Conservation (phyloP, 306 rosid genomes). For the Vigna unguiculata region DNA sequence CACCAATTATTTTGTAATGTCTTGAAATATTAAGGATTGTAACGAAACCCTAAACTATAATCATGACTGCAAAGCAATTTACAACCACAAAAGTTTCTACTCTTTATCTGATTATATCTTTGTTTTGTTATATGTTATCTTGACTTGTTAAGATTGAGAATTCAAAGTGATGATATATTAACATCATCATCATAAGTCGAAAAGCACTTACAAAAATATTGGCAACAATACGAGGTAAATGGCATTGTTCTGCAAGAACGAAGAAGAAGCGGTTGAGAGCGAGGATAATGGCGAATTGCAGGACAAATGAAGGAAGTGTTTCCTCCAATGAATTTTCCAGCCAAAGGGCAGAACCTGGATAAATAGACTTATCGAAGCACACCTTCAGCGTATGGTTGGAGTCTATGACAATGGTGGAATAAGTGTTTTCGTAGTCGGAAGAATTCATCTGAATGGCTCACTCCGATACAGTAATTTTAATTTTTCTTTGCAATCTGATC, state of each 20-base stretch:
- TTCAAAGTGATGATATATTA: not conserved
- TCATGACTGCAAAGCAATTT: no score
- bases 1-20: no score
- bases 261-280: conserved; percentile 44
- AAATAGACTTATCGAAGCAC: conserved; percentile 36
- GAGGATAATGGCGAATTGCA: conserved; percentile 44
- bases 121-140: no score
- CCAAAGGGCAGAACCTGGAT: conserved; percentile 32
- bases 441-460: conserved; percentile 20
- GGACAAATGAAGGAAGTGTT: conserved; percentile 41
- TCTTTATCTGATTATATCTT: no score
- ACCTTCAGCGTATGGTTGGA: not conserved
- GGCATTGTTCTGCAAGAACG: not conserved
- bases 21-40: no score
- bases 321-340: conserved; percentile 31
- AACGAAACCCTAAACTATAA: no score
- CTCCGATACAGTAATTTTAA: not conserved
- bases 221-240: conserved; percentile 48
- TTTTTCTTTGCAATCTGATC: not conserved
- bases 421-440: not conserved
- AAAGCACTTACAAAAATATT: conserved; percentile 49
- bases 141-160: not conserved
- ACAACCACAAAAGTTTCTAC: no score
- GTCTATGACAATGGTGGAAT: not conserved
- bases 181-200: not conserved